Evolutionary conservation across 2,329 filamentous ascomycete genomes (phyloP).

Genomic region (Cladobotryum protrusum): DNA sequence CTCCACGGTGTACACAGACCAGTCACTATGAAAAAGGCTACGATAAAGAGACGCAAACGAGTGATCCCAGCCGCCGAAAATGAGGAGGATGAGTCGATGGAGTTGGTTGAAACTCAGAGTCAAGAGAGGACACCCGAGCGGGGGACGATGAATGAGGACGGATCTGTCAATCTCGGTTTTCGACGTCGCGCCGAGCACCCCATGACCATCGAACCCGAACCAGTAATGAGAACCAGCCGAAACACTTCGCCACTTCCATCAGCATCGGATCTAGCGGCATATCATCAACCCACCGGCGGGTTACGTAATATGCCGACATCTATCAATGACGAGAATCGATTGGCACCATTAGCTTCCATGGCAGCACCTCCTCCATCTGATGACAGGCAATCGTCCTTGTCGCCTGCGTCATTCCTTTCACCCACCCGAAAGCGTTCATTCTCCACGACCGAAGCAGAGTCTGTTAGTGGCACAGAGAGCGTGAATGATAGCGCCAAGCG

Average conservation of each 20-base stretch:
- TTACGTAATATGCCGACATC: conserved; percentile 35
- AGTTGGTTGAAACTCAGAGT: conserved; percentile 34
- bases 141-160: conserved; percentile 56
- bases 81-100: conserved; percentile 44
- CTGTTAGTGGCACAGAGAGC: conserved; percentile 28
- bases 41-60: conserved; percentile 92
- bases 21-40: conserved; percentile 97
- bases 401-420: conserved; percentile 54
- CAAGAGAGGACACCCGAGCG: conserved; percentile 39
- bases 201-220: conserved; percentile 42
- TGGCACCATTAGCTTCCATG: conserved; percentile 50
- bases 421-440: conserved; percentile 62
- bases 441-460: conserved; percentile 52
- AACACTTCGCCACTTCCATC: conserved; percentile 38
- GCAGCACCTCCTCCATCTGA: conserved; percentile 30
- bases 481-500: conserved; percentile 50
- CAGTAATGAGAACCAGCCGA: conserved; percentile 36
- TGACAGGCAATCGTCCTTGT: conserved; percentile 52
- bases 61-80: conserved; percentile 72
- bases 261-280: conserved; percentile 43
- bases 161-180: conserved; percentile 57
- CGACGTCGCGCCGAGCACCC: conserved; percentile 42
- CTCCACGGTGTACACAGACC: conserved; percentile 89
- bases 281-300: conserved; percentile 40
- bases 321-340: conserved; percentile 49